phyloP scores from a whole-genome alignment of 352 stramenopile genomes.

The Pythium aristosporum region DNA sequence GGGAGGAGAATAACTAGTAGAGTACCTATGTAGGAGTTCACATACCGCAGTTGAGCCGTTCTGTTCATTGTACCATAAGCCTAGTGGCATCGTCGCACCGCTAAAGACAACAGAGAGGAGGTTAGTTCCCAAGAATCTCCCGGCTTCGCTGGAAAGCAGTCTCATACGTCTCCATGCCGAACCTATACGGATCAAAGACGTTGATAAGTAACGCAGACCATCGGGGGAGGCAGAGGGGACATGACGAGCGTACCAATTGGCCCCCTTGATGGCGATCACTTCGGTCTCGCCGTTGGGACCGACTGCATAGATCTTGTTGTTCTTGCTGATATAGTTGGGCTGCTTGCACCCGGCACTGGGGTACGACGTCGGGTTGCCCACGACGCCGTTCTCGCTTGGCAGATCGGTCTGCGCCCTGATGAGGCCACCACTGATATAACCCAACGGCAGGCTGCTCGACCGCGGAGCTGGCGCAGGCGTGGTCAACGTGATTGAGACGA shows the following conservation, averaged over 20 bases:
- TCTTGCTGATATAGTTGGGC: constrained; percentile 71
- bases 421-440: constrained; percentile 6
- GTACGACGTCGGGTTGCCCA: constrained; percentile 69
- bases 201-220: background rate
- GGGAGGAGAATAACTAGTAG: background rate
- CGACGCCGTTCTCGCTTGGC: constrained; percentile 45
- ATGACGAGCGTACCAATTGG: constrained; percentile 42
- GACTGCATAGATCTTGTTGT: constrained; percentile 56
- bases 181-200: constrained; percentile 7
- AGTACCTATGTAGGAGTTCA: too few species aligned
- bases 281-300: constrained; percentile 51
- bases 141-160: background rate
- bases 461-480: constrained; percentile 9
- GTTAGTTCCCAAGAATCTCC: background rate
- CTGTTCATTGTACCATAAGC: constrained; percentile 51
- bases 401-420: constrained; percentile 21
- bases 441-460: background rate
- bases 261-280: constrained; percentile 55
- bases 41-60: constrained; percentile 54
- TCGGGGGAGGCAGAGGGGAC: background rate
- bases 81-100: constrained; percentile 25
- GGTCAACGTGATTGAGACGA: constrained; percentile 9
- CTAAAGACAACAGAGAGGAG: constrained; percentile 22
- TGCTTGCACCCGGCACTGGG: constrained; percentile 17
- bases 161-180: constrained; percentile 55